phyloP scores from a whole-genome alignment of 805 yeast genomes.

The Wickerhamomyces pijperi region DNA sequence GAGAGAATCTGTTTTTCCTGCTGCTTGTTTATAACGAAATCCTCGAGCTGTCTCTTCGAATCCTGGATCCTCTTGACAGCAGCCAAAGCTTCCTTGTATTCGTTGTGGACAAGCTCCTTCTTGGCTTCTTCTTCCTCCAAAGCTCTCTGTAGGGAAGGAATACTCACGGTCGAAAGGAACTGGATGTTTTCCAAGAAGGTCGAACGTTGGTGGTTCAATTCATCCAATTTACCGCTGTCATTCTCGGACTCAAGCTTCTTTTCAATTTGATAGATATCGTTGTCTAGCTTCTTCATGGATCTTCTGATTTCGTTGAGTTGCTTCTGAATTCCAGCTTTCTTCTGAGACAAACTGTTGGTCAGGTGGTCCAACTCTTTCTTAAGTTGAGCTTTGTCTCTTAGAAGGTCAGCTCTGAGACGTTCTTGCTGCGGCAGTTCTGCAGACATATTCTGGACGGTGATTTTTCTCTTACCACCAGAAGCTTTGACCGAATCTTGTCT shows the following conservation, averaged over 20 bases:
- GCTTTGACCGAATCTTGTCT: conserved; percentile 45
- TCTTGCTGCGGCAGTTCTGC: conserved; percentile 3
- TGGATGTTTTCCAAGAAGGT: too few relatives aligned
- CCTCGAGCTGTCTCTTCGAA: conserved; percentile 8
- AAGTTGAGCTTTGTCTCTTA: conserved; percentile 3
- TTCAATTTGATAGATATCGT: conserved; percentile 24
- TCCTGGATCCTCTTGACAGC: too few relatives aligned
- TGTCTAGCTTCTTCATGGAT: too few relatives aligned
- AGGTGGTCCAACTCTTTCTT: too few relatives aligned
- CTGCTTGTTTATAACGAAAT: background rate
- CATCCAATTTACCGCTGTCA: conserved; percentile 30
- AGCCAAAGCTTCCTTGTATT: background rate
- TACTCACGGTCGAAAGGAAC: too few relatives aligned
- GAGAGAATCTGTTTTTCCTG: background rate
- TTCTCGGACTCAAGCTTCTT: conserved; percentile 32
- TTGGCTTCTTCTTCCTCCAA: background rate
- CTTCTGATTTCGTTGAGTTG: too few relatives aligned
- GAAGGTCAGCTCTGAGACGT: background rate
- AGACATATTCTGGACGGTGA: conserved; percentile 8
- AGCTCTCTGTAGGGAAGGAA: too few relatives aligned
- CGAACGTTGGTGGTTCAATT: conserved; percentile 4
- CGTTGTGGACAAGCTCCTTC: conserved; percentile 4
- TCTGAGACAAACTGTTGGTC: too few relatives aligned
- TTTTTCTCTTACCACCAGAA: conserved; percentile 11
- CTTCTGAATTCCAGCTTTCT: too few relatives aligned